Conservation (phyloP, 176 grass and related monocot genomes). For the Urochloa ruziziensis region DNA sequence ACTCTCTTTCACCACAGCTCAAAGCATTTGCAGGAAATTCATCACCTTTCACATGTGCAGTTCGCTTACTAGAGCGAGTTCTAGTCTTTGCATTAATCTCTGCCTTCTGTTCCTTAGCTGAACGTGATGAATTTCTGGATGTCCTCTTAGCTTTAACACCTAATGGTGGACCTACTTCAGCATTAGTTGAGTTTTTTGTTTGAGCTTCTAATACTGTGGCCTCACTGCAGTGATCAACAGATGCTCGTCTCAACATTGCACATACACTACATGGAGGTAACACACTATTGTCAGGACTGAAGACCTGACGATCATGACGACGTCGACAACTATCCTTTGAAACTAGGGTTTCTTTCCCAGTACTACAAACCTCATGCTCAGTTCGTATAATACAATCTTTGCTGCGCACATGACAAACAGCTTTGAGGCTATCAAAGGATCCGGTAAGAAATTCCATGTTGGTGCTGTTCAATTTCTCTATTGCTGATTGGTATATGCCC, state of each 20-base stretch:
- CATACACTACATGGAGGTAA: conserved; percentile 44
- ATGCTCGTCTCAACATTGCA: conserved; percentile 24
- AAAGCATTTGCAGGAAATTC: conserved; percentile 12
- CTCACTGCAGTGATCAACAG: neutral
- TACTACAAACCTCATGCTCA: neutral
- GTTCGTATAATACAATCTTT: conserved; percentile 15
- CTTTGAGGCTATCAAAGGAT: conserved; percentile 15
- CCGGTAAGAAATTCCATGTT: conserved; percentile 24
- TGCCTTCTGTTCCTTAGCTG: conserved; percentile 41
- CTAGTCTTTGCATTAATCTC: no score
- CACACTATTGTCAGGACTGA: no score
- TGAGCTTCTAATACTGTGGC: conserved; percentile 2
- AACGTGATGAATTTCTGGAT: conserved; percentile 31
- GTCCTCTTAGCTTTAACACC: conserved; percentile 38
- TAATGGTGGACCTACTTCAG: conserved; percentile 24
- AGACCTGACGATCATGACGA: no score
- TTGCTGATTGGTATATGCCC: conserved; percentile 53
- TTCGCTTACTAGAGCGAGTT: no score
- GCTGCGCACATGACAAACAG: neutral
- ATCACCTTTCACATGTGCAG: conserved; percentile 11
- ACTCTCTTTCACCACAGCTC: neutral
- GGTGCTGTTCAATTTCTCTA: conserved; percentile 55
- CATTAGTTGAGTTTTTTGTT: conserved; percentile 3
- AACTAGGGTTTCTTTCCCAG: conserved; percentile 1
- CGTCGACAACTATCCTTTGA: conserved; percentile 28